phyloP scores from a whole-genome alignment of 2,329 filamentous ascomycete species.

The Sphaerulina musiva region DNA sequence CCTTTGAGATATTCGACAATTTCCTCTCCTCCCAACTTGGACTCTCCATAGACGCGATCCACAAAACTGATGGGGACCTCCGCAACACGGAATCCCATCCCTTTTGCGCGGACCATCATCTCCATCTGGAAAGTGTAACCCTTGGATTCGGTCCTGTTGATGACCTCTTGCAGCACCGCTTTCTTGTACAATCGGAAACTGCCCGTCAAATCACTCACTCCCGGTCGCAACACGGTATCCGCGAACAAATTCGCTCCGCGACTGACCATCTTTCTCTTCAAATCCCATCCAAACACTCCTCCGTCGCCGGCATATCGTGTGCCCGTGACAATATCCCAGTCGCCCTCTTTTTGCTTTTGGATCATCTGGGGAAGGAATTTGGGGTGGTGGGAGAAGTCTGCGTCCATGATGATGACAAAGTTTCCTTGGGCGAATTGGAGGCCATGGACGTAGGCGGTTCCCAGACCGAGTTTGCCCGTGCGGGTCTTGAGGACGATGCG shows the following conservation, averaged over 20 bases:
- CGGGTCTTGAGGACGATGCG: slow-evolving; percentile 75
- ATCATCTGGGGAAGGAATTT: slow-evolving; percentile 99
- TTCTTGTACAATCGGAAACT: slow-evolving; percentile 95
- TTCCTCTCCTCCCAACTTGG: slow-evolving; percentile 88
- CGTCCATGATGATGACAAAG: slow-evolving; percentile 99
- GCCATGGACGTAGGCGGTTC: slow-evolving; percentile 92
- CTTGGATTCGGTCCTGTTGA: slow-evolving; percentile 85
- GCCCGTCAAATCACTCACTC: slow-evolving; percentile 91
- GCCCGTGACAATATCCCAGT: slow-evolving; percentile 95
- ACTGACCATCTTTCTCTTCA: slow-evolving; percentile 70
- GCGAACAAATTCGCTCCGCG: slow-evolving; percentile 91
- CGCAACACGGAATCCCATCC: slow-evolving; percentile 85
- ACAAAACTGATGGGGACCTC: slow-evolving; percentile 97
- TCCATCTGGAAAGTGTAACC: slow-evolving; percentile 99
- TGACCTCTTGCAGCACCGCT: slow-evolving; percentile 79
- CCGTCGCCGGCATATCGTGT: slow-evolving; percentile 81
- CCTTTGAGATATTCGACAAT: slow-evolving; percentile 90
- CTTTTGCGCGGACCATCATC: slow-evolving; percentile 96
- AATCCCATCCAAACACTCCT: slow-evolving; percentile 93
- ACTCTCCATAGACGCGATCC: slow-evolving; percentile 89
- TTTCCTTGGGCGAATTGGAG: slow-evolving; percentile 85
- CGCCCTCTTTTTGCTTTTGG: slow-evolving; percentile 63
- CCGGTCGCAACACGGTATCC: slow-evolving; percentile 85
- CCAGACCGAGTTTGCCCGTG: slow-evolving; percentile 91
- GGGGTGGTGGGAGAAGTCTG: slow-evolving; percentile 97